Percentiles rank a stretch among this genome's conserved stretches.
Conservation (phyloP, 1,284 basidiomycete species). For the Boletus semigastroideus region DNA sequence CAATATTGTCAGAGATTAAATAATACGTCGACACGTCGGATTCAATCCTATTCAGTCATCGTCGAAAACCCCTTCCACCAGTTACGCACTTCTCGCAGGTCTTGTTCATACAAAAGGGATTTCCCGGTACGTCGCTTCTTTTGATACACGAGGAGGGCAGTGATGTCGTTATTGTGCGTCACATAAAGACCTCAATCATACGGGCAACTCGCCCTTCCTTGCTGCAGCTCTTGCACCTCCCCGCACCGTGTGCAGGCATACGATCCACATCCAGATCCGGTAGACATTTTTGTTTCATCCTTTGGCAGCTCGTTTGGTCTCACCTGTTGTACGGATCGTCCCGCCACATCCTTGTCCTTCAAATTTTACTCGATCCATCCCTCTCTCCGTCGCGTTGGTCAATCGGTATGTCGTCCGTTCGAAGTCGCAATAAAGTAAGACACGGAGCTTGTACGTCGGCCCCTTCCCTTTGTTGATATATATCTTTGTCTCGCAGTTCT, state of each 20-base stretch:
- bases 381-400: background rate
- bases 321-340: background rate
- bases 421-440: constrained; percentile 24
- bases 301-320: background rate
- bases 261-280: constrained; percentile 7
- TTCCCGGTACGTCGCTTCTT: constrained; percentile 25
- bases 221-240: constrained; percentile 10
- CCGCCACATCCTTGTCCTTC: background rate
- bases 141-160: constrained; percentile 27
- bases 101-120: constrained; percentile 20
- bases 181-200: constrained; percentile 22
- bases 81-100: background rate
- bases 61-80: background rate
- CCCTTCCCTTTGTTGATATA: background rate
- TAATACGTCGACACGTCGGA: background rate
- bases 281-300: background rate
- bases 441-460: background rate
- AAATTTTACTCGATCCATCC: background rate
- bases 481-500: constrained; percentile 15
- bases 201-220: constrained; percentile 4
- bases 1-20: constrained; percentile 1
- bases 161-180: constrained; percentile 17
- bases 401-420: constrained; percentile 18
- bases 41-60: background rate
- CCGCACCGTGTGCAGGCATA: constrained; percentile 23